Evolutionary conservation across 495 filamentous ascomycete species (phyloP).

Genomic region (Aspergillus hancockii): DNA sequence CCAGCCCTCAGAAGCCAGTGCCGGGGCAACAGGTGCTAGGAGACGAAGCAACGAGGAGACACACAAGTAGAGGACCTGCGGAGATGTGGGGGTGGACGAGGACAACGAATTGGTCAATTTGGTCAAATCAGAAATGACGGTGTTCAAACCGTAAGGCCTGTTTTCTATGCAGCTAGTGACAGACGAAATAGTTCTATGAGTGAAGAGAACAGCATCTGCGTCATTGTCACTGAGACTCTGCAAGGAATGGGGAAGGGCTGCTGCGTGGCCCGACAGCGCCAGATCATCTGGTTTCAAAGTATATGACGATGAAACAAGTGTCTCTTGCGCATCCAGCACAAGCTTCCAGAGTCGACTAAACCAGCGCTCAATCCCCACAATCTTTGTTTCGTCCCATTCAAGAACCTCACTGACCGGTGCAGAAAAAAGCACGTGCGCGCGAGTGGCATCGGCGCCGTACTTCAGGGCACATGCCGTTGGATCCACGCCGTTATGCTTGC

Average conservation of each 20-base stretch:
- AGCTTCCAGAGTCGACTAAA: constrained; percentile 64
- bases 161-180: constrained; percentile 68
- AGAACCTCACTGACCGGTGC: constrained; percentile 80
- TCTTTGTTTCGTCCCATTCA: constrained; percentile 85
- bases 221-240: constrained; percentile 49
- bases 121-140: constrained; percentile 78
- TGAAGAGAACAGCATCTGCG: constrained; percentile 58
- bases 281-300: constrained; percentile 22
- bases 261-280: constrained; percentile 22
- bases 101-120: constrained; percentile 69
- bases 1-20: constrained; percentile 80
- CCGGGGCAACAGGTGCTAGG: constrained; percentile 75
- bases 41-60: constrained; percentile 62
- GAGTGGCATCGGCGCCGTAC: constrained; percentile 80
- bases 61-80: constrained; percentile 36
- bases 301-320: constrained; percentile 25
- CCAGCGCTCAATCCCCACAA: constrained; percentile 80
- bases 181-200: constrained; percentile 66
- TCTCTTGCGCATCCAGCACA: constrained; percentile 41
- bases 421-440: constrained; percentile 85
- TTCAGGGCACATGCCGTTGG: constrained; percentile 66
- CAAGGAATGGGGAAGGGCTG: constrained; percentile 29
- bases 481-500: constrained; percentile 91
- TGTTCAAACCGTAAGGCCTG: constrained; percentile 73
- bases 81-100: constrained; percentile 33